phyloP scores from a whole-genome alignment of 2,329 filamentous ascomycete species.

The Venturia asperata region DNA sequence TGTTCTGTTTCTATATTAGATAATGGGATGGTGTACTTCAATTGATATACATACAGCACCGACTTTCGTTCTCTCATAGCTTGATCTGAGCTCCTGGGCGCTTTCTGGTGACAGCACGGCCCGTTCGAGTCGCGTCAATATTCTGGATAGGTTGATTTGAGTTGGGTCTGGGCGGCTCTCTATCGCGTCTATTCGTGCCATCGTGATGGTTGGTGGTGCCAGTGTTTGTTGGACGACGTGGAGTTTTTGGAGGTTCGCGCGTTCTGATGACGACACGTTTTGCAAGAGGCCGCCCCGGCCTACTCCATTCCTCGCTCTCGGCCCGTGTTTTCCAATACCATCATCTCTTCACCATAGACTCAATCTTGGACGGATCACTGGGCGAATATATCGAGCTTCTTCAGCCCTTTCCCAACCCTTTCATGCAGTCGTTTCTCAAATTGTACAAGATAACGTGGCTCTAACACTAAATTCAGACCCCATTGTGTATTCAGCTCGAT shows the following conservation, averaged over 20 bases:
- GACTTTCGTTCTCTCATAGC: slow-evolving; percentile 6
- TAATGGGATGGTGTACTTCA: background rate
- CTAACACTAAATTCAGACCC: too few relatives aligned
- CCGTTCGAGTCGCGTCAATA: slow-evolving; percentile 5
- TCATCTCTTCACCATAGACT: too few relatives aligned
- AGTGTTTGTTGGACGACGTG: background rate
- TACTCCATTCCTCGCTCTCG: too few relatives aligned
- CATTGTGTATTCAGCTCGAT: too few relatives aligned
- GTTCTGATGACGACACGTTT: slow-evolving; percentile 11
- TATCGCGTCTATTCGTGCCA: slow-evolving; percentile 7
- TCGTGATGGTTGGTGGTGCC: background rate
- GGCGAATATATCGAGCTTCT: too few relatives aligned
- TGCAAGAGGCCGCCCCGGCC: slow-evolving; percentile 9
- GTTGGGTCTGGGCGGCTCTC: slow-evolving; percentile 11
- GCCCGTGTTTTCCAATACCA: too few relatives aligned
- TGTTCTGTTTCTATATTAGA: slow-evolving; percentile 45
- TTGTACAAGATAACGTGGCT: too few relatives aligned
- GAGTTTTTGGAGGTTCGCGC: background rate
- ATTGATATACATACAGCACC: slow-evolving; percentile 3
- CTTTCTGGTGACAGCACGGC: slow-evolving; percentile 3
- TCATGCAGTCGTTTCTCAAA: too few relatives aligned
- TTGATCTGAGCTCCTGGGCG: slow-evolving; percentile 5
- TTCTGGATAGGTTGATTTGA: slow-evolving; percentile 6
- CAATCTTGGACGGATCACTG: too few relatives aligned
- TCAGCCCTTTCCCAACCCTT: too few relatives aligned